Percentiles rank a stretch among this genome's conserved stretches.
Conservation (phyloP, 2,329 filamentous ascomycete genomes). For the Fusarium haematococcum region DNA sequence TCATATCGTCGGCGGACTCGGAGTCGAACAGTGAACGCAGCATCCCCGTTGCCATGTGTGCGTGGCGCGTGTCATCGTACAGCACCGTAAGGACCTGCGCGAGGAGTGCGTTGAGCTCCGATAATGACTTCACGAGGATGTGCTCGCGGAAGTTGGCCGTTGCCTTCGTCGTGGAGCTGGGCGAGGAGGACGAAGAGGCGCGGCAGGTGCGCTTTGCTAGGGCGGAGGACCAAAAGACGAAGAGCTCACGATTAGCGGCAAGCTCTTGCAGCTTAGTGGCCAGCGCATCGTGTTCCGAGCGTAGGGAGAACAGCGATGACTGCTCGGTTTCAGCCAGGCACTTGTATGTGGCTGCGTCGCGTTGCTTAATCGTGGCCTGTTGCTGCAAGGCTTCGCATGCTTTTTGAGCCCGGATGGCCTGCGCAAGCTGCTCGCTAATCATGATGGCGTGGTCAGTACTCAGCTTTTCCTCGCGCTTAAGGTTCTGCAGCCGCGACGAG, state of each 20-base stretch:
- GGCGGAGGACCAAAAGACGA: constrained; percentile 32
- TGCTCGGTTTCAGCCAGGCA: background rate
- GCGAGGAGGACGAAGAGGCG: constrained; percentile 20
- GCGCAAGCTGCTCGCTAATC: background rate
- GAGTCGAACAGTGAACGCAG: constrained; percentile 28
- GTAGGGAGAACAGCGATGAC: background rate
- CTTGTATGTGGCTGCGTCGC: constrained; percentile 2
- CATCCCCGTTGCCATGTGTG: constrained; percentile 30
- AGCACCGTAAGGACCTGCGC: constrained; percentile 24
- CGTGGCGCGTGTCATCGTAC: constrained; percentile 29
- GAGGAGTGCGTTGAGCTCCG: constrained; percentile 32
- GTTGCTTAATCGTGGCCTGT: constrained; percentile 11
- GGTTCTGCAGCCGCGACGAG: background rate
- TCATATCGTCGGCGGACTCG: constrained; percentile 1
- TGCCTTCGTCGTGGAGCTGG: background rate
- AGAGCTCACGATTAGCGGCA: constrained; percentile 26
- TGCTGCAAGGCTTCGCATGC: constrained; percentile 5
- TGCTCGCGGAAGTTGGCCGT: constrained; percentile 31
- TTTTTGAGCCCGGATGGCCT: background rate
- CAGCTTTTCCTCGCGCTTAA: constrained; percentile 2
- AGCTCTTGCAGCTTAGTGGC: background rate
- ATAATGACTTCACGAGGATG: constrained; percentile 25
- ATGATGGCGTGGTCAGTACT: background rate
- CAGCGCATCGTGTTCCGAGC: background rate
- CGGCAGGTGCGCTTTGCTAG: constrained; percentile 21